These are phyloP conservation scores for Suhomyces bribrorum DNA, from an alignment of 1,139 yeast genomes.

Conservation along the genomic window DNA sequence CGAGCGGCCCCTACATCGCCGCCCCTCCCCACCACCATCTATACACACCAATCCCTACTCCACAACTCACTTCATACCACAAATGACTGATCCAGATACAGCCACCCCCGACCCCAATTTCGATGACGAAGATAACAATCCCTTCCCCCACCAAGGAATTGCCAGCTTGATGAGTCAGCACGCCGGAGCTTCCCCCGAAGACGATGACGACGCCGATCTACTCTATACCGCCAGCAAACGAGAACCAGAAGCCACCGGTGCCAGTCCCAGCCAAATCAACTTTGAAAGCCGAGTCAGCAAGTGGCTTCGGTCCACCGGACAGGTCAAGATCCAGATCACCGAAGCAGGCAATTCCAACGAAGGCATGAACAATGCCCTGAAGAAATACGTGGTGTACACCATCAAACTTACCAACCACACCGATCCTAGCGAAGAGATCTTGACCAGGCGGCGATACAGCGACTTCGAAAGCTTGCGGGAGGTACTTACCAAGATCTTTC, in stretches of 20 bases:
- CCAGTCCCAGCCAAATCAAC: constrained; percentile 32
- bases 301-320: constrained; percentile 32
- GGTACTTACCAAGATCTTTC: constrained; percentile 70
- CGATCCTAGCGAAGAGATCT: constrained; percentile 45
- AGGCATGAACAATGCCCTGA: constrained; percentile 57
- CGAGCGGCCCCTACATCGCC: too few relatives aligned
- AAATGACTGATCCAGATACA: constrained; percentile 1
- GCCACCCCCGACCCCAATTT: constrained; percentile 8
- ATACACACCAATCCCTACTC: too few relatives aligned
- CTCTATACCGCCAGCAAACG: constrained; percentile 21
- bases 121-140: constrained; percentile 54
- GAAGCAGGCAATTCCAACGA: constrained; percentile 83
- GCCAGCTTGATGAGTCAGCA: constrained; percentile 27
- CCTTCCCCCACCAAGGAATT: constrained; percentile 43
- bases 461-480: constrained; percentile 85
- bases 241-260: constrained; percentile 5
- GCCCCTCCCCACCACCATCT: too few relatives aligned
- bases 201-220: constrained; percentile 31
- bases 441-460: constrained; percentile 81
- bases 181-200: constrained; percentile 9
- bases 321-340: constrained; percentile 53
- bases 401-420: constrained; percentile 51
- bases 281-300: constrained; percentile 42
- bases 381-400: constrained; percentile 77
- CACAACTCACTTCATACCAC: not conserved